Evolutionary conservation across 805 yeast species (phyloP), one percentile per base, ranked within the genome.

Genomic region (Kockiozyma suomiensis): DNA sequence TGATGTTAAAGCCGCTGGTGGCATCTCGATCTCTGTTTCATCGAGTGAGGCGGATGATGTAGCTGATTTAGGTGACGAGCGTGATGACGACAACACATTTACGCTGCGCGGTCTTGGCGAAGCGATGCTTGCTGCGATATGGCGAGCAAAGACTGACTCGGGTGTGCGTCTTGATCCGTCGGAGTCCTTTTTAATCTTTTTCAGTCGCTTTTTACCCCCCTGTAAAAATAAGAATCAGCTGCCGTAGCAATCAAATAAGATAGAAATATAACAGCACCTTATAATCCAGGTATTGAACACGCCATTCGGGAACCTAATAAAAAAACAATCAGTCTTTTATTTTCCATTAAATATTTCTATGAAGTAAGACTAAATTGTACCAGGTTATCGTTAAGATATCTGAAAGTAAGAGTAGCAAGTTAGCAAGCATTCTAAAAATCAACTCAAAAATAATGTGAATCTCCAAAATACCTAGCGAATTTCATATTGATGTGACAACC

Each of bases 181-280:
- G 13, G 26, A 12, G 6, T 23, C 45, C 19, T 50, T 50, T 47
- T 42, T 59, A n/a, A 78, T 69, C 55, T 74, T 74, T 61, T 80
- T 79, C 56, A 84, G 80, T 42, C 78, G 70, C 70, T 81, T 80
- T 69, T 84, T 84, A 43, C 88, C 87, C 10, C 68, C 69, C 74
- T 69, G 47, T n/a, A n/a, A n/a, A n/a, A n/a, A n/a, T n/a, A n/a
- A n/a, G n/a, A n/a, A n/a, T n/a, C n/a, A n/a, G n/a, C n/a, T n/a
- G n/a, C n/a, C n/a, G n/a, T n/a, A n/a, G n/a, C n/a, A n/a, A n/a
- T n/a, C n/a, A 35, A 30, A 15, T 17, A 17, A 15, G 19, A 13
- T 12, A 25, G 13, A 35, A 15, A 15, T 43, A 35, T 13, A 12
- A 17, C 41, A 19, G 47, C 59, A 69, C 74, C 55, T 72, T 71